These are phyloP conservation scores for Fonsecaea monophora DNA, from an alignment of 2,329 filamentous ascomycete genomes.

Conservation along the genomic window DNA sequence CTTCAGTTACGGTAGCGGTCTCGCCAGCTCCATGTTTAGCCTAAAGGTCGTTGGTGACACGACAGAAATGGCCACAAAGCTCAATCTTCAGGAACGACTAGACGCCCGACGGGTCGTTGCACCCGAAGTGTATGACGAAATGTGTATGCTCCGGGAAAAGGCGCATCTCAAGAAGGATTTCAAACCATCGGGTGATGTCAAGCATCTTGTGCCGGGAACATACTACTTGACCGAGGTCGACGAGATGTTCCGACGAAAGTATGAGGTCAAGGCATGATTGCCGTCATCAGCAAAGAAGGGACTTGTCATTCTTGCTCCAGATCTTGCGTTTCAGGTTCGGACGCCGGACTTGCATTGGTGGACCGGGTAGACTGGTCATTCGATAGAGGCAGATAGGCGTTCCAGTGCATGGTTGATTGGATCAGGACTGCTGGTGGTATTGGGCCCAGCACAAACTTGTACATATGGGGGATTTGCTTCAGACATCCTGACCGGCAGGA, in stretches of 20 bases:
- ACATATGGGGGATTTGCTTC: slow-evolving; percentile 26
- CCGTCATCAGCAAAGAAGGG: slow-evolving; percentile 5
- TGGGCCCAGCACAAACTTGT: slow-evolving; percentile 28
- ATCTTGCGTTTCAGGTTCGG: slow-evolving; percentile 32
- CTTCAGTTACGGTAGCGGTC: slow-evolving; percentile 80
- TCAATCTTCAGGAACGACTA: slow-evolving; percentile 74
- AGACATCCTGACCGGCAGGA: slow-evolving; percentile 9
- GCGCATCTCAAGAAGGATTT: slow-evolving; percentile 83
- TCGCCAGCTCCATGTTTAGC: slow-evolving; percentile 77
- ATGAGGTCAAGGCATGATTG: slow-evolving; percentile 73
- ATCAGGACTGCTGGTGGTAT: slow-evolving; percentile 5
- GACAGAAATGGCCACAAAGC: slow-evolving; percentile 68
- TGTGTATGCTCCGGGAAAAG: slow-evolving; percentile 81
- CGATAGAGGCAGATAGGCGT: slow-evolving; percentile 23
- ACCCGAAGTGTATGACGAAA: slow-evolving; percentile 77
- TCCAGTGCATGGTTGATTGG: slow-evolving; percentile 23
- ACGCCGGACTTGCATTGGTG: slow-evolving; percentile 32
- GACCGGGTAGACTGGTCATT: slow-evolving; percentile 21
- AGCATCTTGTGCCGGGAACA: slow-evolving; percentile 69
- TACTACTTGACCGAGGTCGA: slow-evolving; percentile 84
- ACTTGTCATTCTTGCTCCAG: slow-evolving; percentile 31
- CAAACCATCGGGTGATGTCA: slow-evolving; percentile 70
- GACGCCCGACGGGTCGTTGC: slow-evolving; percentile 69
- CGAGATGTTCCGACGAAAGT: slow-evolving; percentile 84
- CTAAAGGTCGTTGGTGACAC: slow-evolving; percentile 71